Evolutionary conservation across 2,329 filamentous ascomycete genomes (phyloP), one percentile per base, ranked within the genome.

Genomic region (Knoxdaviesia capensis): DNA sequence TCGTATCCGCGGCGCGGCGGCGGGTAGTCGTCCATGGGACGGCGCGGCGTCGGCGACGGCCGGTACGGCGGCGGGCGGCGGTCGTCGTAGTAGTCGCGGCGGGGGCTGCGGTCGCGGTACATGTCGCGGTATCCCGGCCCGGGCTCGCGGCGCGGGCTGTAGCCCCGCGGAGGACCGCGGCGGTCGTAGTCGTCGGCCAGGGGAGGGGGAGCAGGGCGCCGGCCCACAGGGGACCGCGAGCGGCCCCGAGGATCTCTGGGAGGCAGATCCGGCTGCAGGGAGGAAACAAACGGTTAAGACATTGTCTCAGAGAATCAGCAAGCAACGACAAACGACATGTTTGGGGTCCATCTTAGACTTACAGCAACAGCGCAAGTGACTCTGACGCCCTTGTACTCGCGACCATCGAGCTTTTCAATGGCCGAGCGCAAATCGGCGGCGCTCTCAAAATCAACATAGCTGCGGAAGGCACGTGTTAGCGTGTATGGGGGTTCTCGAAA

Each of bases 381-480:
- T 49, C 76, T 72, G 49, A 77, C 76, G 52, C 85, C 86, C 67
- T 94, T 94, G 63, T 96, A 96, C 55, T 94, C 86, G 56, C 77
- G 79, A 50, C 77, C 77, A 59, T 96, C 86, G 48, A 98, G 80
- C 63, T 94, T 94, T 59, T 94, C 86, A 44, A 96, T 84, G 42
- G 90, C 90, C 46, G 79, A 80, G 57, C 83, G 85, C 45, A 98
- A 66, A 55, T 98, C 90, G 50, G 76, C 78, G 45, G 81, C 81
- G 47, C 85, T 93, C 64, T 98, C 90, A 55, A 94, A 98, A 59
- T 98, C 90, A 56, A 98, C 88, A 59, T 94, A 96, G 54, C 88
- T 94, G 56, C 44, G 9, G 30, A 20, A 7, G n/a, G 20, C 38
- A 68, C 80, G 63, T 63, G 94, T 86, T 88, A 88, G 74, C 82